Conservation (phyloP, 805 yeast species). For the Naumovozyma castellii region DNA sequence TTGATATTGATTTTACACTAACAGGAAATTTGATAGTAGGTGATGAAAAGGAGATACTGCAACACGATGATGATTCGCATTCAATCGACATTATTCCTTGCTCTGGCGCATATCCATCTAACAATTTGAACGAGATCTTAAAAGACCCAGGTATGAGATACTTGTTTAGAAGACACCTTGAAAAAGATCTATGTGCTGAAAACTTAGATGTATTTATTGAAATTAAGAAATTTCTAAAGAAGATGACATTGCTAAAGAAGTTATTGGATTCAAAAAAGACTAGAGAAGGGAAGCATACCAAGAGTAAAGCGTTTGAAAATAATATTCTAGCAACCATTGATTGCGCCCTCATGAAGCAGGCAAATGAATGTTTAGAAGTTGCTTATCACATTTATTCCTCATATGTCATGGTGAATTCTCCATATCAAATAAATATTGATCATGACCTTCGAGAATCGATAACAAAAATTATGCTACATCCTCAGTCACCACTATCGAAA, state of each 20-base stretch:
- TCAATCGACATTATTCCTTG: neutral
- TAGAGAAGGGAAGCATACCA: conserved; percentile 5
- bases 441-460: conserved; percentile 40
- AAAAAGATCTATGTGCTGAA: conserved; percentile 58
- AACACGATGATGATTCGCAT: neutral
- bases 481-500: conserved; percentile 27
- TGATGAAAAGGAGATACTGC: conserved; percentile 7
- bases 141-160: conserved; percentile 69
- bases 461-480: conserved; percentile 32
- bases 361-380: conserved; percentile 48
- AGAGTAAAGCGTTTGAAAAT: conserved; percentile 9
- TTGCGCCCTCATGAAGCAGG: conserved; percentile 35
- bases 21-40: conserved; percentile 9
- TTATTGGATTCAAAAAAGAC: conserved; percentile 25
- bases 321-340: conserved; percentile 28
- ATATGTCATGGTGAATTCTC: conserved; percentile 56
- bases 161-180: conserved; percentile 57
- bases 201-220: conserved; percentile 65
- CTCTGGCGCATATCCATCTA: neutral
- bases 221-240: conserved; percentile 43
- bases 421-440: conserved; percentile 62
- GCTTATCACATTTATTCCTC: conserved; percentile 59
- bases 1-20: neutral
- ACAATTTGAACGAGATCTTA: conserved; percentile 35
- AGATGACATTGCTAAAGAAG: conserved; percentile 36